Base-by-base conservation (phyloP, 352 stramenopile genomes). In the Globisporangium solare region DNA sequence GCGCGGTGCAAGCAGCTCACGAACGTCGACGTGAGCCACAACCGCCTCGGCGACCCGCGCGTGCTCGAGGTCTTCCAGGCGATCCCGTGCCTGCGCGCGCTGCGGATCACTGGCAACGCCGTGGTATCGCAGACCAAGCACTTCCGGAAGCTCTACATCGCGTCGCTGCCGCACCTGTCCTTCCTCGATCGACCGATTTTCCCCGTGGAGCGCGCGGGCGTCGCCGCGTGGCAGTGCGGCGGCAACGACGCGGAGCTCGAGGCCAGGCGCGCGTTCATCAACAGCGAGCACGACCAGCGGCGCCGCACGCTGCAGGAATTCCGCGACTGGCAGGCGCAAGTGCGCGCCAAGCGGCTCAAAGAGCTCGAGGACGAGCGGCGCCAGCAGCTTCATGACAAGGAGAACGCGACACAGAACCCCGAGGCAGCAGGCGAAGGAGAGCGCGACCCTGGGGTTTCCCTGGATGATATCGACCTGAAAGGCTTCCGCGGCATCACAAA, bases 161-260 rank as follows among this genome's bases (percentile, higher is more conserved):
- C 83, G 41, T 70, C 76, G n/a, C 85, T 97, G 50, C 73, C 72
- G 35, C 61, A 78, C 11, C 60, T 99, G 35, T 77, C 78, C 24
- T 97, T 97, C 60, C 75, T 99, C n/a, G 96, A 98, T 61, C 80
- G 94, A 18, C 95, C 96, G 1, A 86, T 99, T 41, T 98, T 98
- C 60, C 90, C 95, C 1, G 73, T 91, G 17, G 96, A 99, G 57
- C 79, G 91, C 21, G 64, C 73, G 0, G 74, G 72, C 8, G 86
- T 95, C 11, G 71, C 71, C 15, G 96, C 92, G 14, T 99, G 92
- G 92, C 56, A 74, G n/a, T 37, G 61, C 17, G 96, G 93, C 22
- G 96, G 96, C 6, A 61, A 68, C 15, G 92, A 98, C 40, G 92
- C 89, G 6, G 96, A 98, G 69, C 67, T 76, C 7, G 64, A 79